phyloP scores from a whole-genome alignment of 169 alveolate species.

The Plasmodium berghei region DNA sequence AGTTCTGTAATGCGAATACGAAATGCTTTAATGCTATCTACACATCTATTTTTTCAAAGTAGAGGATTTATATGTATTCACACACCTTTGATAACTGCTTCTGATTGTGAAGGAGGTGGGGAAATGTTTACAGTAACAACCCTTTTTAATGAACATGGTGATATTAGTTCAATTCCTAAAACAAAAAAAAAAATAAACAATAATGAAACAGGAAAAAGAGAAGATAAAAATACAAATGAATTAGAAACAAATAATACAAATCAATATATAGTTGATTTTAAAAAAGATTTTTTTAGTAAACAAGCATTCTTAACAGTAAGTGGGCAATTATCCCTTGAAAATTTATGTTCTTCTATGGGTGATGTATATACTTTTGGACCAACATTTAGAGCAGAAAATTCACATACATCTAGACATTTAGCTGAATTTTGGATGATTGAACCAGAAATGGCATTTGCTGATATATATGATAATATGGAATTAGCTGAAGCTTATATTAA shows the following conservation, averaged over 20 bases:
- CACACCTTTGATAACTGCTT: slow-evolving; percentile 98
- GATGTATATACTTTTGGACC: slow-evolving; percentile 99
- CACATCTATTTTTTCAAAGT: slow-evolving; percentile 95
- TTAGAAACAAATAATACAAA: background rate
- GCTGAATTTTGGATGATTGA: slow-evolving; percentile 99
- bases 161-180: slow-evolving; percentile 73
- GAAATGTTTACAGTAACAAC: slow-evolving; percentile 99
- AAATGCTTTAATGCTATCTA: slow-evolving; percentile 95
- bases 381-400: slow-evolving; percentile 99
- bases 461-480: slow-evolving; percentile 94
- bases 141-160: slow-evolving; percentile 86
- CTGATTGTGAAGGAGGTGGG: slow-evolving; percentile 99
- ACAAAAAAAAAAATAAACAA: slow-evolving; percentile 19
- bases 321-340: slow-evolving; percentile 97
- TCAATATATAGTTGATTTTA: slow-evolving; percentile 81
- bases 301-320: slow-evolving; percentile 97
- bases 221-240: background rate
- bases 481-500: slow-evolving; percentile 97
- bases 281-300: slow-evolving; percentile 96
- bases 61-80: slow-evolving; percentile 96
- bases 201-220: slow-evolving; percentile 19
- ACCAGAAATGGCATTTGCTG: slow-evolving; percentile 98
- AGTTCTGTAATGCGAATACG: slow-evolving; percentile 96
- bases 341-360: slow-evolving; percentile 95
- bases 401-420: slow-evolving; percentile 97